Conservation (phyloP, 805 yeast species). For the Candida oleophila region DNA sequence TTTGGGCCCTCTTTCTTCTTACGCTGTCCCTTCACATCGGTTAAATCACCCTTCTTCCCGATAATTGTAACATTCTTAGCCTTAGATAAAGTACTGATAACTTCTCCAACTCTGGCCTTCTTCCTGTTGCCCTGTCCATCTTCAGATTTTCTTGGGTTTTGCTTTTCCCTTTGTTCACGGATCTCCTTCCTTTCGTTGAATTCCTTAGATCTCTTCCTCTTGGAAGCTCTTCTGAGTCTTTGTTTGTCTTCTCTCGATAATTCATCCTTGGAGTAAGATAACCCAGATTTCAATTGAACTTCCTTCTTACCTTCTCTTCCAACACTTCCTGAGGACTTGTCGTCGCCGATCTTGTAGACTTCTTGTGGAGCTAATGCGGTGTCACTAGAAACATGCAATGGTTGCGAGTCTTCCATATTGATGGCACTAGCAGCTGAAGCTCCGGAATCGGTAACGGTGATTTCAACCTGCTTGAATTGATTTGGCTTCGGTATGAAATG, state of each 20-base stretch:
- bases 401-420: constrained; percentile 95
- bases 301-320: constrained; percentile 44
- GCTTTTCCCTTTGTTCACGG: constrained; percentile 26
- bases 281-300: constrained; percentile 72
- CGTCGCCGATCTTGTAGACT: constrained; percentile 60
- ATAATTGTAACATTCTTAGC: constrained; percentile 79
- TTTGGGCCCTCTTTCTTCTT: constrained; percentile 43
- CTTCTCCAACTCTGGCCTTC: constrained; percentile 58
- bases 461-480: constrained; percentile 66
- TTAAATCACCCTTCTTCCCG: constrained; percentile 71
- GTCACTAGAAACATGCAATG: constrained; percentile 72
- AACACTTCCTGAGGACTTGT: constrained; percentile 23
- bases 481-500: constrained; percentile 91
- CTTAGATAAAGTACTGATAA: constrained; percentile 66
- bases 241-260: constrained; percentile 81
- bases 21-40: constrained; percentile 68
- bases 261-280: constrained; percentile 79
- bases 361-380: constrained; percentile 93
- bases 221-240: constrained; percentile 80
- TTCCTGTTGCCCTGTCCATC: constrained; percentile 31
- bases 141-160: constrained; percentile 13
- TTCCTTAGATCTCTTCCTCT: constrained; percentile 71
- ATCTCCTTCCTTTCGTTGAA: constrained; percentile 34
- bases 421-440: constrained; percentile 66
- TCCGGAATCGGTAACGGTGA: constrained; percentile 54